Percentiles rank a stretch among this genome's conserved stretches.
Conservation (phyloP, 2,329 filamentous ascomycete species). For the Lojkania enalia region DNA sequence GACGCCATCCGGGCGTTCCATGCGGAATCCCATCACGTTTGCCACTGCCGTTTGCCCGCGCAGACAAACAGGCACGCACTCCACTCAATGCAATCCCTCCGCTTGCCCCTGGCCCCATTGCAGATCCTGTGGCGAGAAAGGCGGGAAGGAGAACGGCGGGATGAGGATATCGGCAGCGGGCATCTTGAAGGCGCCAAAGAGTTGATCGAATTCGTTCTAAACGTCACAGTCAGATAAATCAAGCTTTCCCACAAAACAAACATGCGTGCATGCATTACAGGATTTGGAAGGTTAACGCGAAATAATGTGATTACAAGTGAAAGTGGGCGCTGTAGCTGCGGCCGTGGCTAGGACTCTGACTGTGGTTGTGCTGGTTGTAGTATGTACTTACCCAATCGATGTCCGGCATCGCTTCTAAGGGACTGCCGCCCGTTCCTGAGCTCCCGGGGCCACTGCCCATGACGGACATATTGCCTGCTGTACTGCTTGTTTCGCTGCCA, state of each 20-base stretch:
- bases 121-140: constrained; percentile 25
- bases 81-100: no score
- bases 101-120: constrained; percentile 24
- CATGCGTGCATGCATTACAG: no score
- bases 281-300: no score
- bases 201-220: constrained; percentile 52
- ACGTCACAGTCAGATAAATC: not conserved
- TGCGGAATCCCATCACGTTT: no score
- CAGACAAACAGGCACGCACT: no score
- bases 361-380: no score
- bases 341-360: no score
- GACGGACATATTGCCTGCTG: not conserved
- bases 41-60: no score
- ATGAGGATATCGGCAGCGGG: constrained; percentile 35
- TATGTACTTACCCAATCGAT: constrained; percentile 70
- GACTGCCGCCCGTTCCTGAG: constrained; percentile 18
- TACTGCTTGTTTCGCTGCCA: not conserved
- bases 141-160: constrained; percentile 41
- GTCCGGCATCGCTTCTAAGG: constrained; percentile 47
- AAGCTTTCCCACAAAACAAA: no score
- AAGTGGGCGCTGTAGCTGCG: no score
- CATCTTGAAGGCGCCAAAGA: constrained; percentile 45
- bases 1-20: no score
- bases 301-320: no score
- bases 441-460: not conserved